Conservation (phyloP, 2,329 filamentous ascomycete species). For the Curvularia sp. region DNA sequence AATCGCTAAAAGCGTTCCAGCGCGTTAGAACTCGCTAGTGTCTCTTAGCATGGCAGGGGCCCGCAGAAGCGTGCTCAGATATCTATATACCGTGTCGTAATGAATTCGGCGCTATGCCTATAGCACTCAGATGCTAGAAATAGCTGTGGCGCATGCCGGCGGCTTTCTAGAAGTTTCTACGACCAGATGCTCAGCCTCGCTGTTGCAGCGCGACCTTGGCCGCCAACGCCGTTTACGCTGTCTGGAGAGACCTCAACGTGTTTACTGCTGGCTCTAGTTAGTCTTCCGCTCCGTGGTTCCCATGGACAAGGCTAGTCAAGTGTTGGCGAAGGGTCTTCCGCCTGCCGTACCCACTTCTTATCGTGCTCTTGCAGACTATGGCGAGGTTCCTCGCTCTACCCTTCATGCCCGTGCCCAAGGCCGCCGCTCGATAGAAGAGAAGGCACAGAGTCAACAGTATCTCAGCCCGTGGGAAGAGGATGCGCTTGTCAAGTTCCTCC, state of each 20-base stretch:
- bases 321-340: constrained; percentile 4
- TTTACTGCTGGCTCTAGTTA: not conserved
- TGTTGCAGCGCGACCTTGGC: too few relatives aligned
- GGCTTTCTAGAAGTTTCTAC: too few relatives aligned
- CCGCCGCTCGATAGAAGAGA: constrained; percentile 35
- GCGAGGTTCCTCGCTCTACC: constrained; percentile 9
- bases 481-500: not conserved
- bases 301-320: constrained; percentile 7
- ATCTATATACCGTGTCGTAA: too few relatives aligned
- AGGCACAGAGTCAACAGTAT: constrained; percentile 22
- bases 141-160: too few relatives aligned
- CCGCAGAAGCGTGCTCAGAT: too few relatives aligned
- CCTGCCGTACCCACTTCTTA: constrained; percentile 3
- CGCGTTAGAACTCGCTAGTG: not conserved
- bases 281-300: constrained; percentile 1
- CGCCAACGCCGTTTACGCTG: too few relatives aligned
- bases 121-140: too few relatives aligned
- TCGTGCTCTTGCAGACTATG: constrained; percentile 6
- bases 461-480: too few relatives aligned
- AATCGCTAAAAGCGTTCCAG: constrained; percentile 9
- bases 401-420: constrained; percentile 27
- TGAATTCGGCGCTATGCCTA: too few relatives aligned
- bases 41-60: not conserved
- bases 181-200: too few relatives aligned
- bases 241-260: not conserved